These are phyloP conservation scores for Botrytis elliptica DNA, from an alignment of 2,329 filamentous ascomycete genomes.

Conservation along the genomic window DNA sequence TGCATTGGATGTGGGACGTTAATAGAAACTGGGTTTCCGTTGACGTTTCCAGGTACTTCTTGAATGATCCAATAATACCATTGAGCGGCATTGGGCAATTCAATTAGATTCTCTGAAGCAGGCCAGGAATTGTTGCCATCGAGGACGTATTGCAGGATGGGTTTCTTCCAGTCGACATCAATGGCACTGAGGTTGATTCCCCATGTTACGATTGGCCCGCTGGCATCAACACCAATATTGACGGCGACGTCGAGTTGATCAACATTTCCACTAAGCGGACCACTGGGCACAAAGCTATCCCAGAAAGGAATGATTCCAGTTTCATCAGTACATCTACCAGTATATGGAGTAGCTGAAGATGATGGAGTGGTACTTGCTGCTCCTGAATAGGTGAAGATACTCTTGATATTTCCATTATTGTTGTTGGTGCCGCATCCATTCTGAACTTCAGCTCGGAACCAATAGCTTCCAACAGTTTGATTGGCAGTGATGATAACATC, in stretches of 20 bases:
- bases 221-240: conserved; percentile 16
- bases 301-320: conserved; percentile 21
- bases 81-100: conserved; percentile 22
- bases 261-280: neutral
- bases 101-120: conserved; percentile 21
- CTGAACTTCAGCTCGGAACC: conserved; percentile 45
- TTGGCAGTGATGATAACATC: conserved; percentile 46
- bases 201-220: conserved; percentile 25
- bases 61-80: conserved; percentile 28
- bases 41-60: conserved; percentile 6
- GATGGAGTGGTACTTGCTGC: conserved; percentile 18
- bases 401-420: conserved; percentile 18
- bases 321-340: conserved; percentile 18
- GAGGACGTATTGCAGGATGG: conserved; percentile 42
- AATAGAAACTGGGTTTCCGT: conserved; percentile 10
- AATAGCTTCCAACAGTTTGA: conserved; percentile 48
- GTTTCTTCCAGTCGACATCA: conserved; percentile 44
- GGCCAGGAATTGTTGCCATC: conserved; percentile 31
- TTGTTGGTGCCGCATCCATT: conserved; percentile 17
- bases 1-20: conserved; percentile 44
- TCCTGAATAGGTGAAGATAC: conserved; percentile 24
- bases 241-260: conserved; percentile 17
- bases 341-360: conserved; percentile 19
- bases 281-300: conserved; percentile 20
- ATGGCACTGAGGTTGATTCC: conserved; percentile 30